Evolutionary conservation across 148 eudicot genomes (phyloP).

Genomic region (Heliosperma pusillum): DNA sequence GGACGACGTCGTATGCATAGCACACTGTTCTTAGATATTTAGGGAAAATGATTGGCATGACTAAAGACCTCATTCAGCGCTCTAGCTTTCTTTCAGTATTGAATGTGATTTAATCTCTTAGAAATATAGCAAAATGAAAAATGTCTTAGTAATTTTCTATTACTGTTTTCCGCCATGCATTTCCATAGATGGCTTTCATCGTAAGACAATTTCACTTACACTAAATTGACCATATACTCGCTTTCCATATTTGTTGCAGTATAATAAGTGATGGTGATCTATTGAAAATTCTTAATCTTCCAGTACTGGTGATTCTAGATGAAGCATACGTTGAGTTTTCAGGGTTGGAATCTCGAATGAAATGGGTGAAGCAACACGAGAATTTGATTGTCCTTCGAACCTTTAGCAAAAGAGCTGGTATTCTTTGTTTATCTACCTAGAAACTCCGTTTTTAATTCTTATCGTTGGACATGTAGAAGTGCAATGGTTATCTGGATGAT

Average conservation of each 20-base stretch:
- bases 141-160: neutral
- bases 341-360: constrained; percentile 77
- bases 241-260: constrained; percentile 35
- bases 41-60: neutral
- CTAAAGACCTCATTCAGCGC: neutral
- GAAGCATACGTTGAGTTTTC: constrained; percentile 96
- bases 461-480: constrained; percentile 6
- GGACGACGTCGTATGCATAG: neutral
- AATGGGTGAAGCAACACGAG: constrained; percentile 90
- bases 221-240: constrained; percentile 10
- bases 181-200: neutral
- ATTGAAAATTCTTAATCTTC: constrained; percentile 70
- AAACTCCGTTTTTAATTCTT: neutral
- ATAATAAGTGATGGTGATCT: constrained; percentile 71
- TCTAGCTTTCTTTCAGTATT: neutral
- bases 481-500: neutral
- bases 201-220: neutral
- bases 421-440: constrained; percentile 5
- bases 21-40: neutral
- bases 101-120: neutral
- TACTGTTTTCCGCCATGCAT: neutral
- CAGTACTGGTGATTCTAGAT: constrained; percentile 81
- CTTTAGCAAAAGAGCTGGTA: constrained; percentile 97
- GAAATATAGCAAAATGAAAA: too few relatives aligned
- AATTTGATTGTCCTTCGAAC: constrained; percentile 93